phyloP scores from a whole-genome alignment of 2,329 filamentous ascomycete genomes.

The Penicillium thymicola region DNA sequence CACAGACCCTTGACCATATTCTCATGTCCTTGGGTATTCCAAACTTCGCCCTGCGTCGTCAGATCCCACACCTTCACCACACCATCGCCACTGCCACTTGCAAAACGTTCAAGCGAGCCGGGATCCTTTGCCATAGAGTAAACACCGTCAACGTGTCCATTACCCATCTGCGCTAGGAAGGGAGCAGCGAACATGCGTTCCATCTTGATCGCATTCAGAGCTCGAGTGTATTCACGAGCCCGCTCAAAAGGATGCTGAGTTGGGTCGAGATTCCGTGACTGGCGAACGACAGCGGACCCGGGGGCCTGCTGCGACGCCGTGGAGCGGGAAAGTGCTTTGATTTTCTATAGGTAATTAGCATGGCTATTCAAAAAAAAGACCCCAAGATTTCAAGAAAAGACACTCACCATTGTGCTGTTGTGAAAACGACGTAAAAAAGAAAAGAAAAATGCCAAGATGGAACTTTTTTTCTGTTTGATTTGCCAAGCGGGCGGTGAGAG shows the following conservation, averaged over 20 bases:
- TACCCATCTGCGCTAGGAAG: constrained; percentile 81
- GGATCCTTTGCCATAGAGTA: constrained; percentile 80
- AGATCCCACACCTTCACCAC: constrained; percentile 92
- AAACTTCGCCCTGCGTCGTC: constrained; percentile 67
- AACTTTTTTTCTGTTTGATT: constrained; percentile 35
- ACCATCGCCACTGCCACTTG: constrained; percentile 85
- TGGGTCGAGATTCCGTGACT: constrained; percentile 65
- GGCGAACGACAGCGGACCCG: constrained; percentile 44
- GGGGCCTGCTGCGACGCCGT: constrained; percentile 48
- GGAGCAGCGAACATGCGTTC: constrained; percentile 87
- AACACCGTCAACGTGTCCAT: constrained; percentile 87
- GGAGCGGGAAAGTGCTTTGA: constrained; percentile 52
- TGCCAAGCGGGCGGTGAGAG: constrained; percentile 35
- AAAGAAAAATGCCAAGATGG: constrained; percentile 18
- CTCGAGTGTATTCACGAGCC: constrained; percentile 77
- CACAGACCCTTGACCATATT: constrained; percentile 89
- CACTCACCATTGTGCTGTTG: constrained; percentile 31
- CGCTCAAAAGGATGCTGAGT: constrained; percentile 87
- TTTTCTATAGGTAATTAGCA: constrained; percentile 47
- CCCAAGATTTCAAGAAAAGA: background rate
- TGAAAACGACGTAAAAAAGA: constrained; percentile 13
- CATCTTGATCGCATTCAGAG: constrained; percentile 81
- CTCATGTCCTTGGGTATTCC: constrained; percentile 79
- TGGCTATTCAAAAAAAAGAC: background rate
- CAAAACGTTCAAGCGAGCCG: constrained; percentile 67